Conservation (phyloP, 2,329 filamentous ascomycete species). For the Paraconiothyrium brasiliense region DNA sequence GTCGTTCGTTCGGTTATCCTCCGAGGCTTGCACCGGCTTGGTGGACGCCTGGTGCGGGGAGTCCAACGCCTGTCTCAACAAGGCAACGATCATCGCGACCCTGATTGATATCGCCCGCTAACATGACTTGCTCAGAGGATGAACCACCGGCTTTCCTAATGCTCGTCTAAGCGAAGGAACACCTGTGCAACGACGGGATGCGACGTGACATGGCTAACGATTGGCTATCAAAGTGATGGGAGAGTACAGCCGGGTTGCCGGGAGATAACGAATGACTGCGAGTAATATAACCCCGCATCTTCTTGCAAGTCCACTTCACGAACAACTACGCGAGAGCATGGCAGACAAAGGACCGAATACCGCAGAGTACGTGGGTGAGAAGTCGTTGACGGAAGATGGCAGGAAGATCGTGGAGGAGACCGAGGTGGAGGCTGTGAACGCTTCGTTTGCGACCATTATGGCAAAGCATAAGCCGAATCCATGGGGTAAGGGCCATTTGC, state of each 20-base stretch:
- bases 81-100: slow-evolving; percentile 26
- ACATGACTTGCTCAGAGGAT: slow-evolving; percentile 15
- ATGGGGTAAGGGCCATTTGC: slow-evolving; percentile 35
- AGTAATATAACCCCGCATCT: not conserved
- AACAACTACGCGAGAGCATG: slow-evolving; percentile 13
- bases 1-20: slow-evolving; percentile 1
- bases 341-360: slow-evolving; percentile 17
- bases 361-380: slow-evolving; percentile 23
- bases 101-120: slow-evolving; percentile 16
- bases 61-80: slow-evolving; percentile 10
- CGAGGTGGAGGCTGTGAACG: slow-evolving; percentile 28
- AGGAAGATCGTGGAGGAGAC: slow-evolving; percentile 27
- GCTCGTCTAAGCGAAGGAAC: not conserved
- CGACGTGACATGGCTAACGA: slow-evolving; percentile 28
- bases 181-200: slow-evolving; percentile 26
- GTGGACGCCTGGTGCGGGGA: slow-evolving; percentile 25
- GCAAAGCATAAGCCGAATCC: slow-evolving; percentile 34
- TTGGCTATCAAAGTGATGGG: slow-evolving; percentile 8
- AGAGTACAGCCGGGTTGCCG: slow-evolving; percentile 13
- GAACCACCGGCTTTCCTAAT: slow-evolving; percentile 15
- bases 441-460: slow-evolving; percentile 31
- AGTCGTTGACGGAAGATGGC: slow-evolving; percentile 28
- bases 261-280: not conserved
- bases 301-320: slow-evolving; percentile 20
- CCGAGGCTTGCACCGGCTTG: slow-evolving; percentile 13